Evolutionary conservation across 805 yeast species (phyloP).

Genomic region (Schwanniomyces yamadae): DNA sequence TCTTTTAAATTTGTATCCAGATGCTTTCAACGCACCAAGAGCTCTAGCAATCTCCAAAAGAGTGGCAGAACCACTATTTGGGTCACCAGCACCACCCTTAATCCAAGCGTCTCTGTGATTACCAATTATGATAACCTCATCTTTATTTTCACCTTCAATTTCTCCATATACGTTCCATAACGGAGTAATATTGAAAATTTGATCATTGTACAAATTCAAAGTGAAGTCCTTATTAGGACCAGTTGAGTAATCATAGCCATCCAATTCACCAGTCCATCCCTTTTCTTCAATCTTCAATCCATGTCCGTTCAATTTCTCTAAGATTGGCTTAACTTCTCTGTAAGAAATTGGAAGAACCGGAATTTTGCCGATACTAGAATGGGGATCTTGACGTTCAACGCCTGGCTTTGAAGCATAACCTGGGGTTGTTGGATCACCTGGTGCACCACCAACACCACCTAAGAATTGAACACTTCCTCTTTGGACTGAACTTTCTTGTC

Average conservation of each 20-base stretch:
- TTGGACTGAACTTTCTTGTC: slow-evolving; percentile 60
- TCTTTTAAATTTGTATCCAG: slow-evolving; percentile 40
- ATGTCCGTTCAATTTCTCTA: slow-evolving; percentile 38
- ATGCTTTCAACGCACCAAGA: slow-evolving; percentile 33
- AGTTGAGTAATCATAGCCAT: slow-evolving; percentile 37
- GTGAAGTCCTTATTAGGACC: slow-evolving; percentile 38
- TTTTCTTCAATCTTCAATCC: slow-evolving; percentile 29
- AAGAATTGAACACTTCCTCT: slow-evolving; percentile 60
- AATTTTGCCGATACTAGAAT: slow-evolving; percentile 34
- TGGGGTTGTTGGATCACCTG: slow-evolving; percentile 81
- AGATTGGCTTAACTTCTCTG: slow-evolving; percentile 44
- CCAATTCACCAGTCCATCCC: slow-evolving; percentile 40
- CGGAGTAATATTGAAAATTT: slow-evolving; percentile 39
- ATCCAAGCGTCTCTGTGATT: slow-evolving; percentile 50
- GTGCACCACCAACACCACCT: slow-evolving; percentile 48
- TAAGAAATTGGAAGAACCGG: slow-evolving; percentile 46
- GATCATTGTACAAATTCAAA: slow-evolving; percentile 42
- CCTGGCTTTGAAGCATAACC: slow-evolving; percentile 59
- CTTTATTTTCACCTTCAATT: slow-evolving; percentile 37
- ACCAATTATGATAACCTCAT: slow-evolving; percentile 43
- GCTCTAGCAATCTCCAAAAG: slow-evolving; percentile 44
- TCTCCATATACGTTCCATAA: slow-evolving; percentile 46
- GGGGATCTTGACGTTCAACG: slow-evolving; percentile 33
- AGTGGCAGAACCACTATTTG: slow-evolving; percentile 45
- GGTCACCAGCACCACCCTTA: slow-evolving; percentile 49